Base-by-base conservation (phyloP, 2,329 filamentous ascomycete genomes). In the Cercospora sp. region DNA sequence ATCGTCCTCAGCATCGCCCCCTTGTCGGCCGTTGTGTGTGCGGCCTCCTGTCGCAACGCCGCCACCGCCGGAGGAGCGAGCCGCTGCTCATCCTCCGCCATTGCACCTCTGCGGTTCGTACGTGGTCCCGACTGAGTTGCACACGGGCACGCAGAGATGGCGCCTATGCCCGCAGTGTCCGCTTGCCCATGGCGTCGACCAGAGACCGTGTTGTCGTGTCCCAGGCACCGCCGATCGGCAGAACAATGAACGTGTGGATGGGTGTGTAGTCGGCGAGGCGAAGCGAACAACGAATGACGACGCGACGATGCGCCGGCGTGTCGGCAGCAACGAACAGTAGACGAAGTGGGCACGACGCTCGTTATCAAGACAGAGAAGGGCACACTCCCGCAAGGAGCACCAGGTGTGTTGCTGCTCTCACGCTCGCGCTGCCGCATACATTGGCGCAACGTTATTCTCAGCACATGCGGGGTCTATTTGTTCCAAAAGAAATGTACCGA, bases 1-100 rank as follows among this genome's bases (percentile, higher is more conserved):
- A 95, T 83, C 12, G 92, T 84, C 67, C 88, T 82, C 74, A 85
- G 82, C 85, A 89, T 87, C 30, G 68, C 74, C 53, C 64, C 75
- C 72, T 64, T 70, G 64, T 64, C 64, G 59, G 31, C 42, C 31
- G 61, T 71, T 23, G 70, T 70, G 30, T 63, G 69, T 67, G 33
- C 75, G 13, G 80, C 80, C 69, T 81, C 79, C 58, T 80, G 78
- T 72, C 76, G 80, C 72, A 84, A 73, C 28, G 82, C 80, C 28
- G 76, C 76, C 64, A 84, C 80, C 10, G 78, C 81, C 36, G 81
- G 82, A 68, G 81, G 80, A 26, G 79, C 78, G 74, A 83, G 75
- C 39, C 75, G 78, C 64, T 62, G 65, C 31, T 60, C 36, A 8
- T 60, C 66, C 55, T 69, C 68, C 18, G 67, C 57, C 61, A 64